Conservation (phyloP, 2,329 filamentous ascomycete genomes). For the Scedosporium minutisporum region DNA sequence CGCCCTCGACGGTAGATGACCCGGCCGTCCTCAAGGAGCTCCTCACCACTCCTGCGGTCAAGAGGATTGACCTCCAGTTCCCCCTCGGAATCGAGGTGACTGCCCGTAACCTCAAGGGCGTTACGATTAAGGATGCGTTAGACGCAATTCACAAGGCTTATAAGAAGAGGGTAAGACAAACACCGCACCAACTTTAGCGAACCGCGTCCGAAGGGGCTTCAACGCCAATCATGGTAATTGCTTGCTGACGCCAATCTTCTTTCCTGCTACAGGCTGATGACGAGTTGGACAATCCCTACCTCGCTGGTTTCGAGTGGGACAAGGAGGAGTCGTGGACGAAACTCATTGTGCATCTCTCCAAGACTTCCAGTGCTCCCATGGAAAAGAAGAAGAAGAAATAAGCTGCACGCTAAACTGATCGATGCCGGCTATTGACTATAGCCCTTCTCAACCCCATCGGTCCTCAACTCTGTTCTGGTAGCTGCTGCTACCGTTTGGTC, state of each 20-base stretch:
- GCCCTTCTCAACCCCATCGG: neutral
- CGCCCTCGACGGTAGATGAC: constrained; percentile 68
- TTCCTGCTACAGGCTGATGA: constrained; percentile 61
- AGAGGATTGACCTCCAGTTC: constrained; percentile 91
- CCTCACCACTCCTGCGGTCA: constrained; percentile 73
- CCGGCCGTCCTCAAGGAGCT: constrained; percentile 72
- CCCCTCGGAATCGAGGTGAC: constrained; percentile 79
- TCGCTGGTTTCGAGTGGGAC: constrained; percentile 95
- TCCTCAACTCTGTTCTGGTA: neutral
- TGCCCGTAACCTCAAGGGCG: constrained; percentile 83
- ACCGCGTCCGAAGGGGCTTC: too few relatives aligned
- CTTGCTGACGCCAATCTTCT: neutral
- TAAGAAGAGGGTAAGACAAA: constrained; percentile 75
- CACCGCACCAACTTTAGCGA: neutral
- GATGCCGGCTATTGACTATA: constrained; percentile 5
- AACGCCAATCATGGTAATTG: neutral
- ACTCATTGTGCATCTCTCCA: constrained; percentile 73
- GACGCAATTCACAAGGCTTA: constrained; percentile 94
- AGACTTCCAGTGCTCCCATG: constrained; percentile 44
- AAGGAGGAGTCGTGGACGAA: constrained; percentile 83
- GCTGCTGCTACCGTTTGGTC: too few relatives aligned
- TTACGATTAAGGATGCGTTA: constrained; percentile 93
- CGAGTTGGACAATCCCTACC: constrained; percentile 77
- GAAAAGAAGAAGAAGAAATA: constrained; percentile 59
- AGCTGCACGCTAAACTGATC: constrained; percentile 19